phyloP scores from a whole-genome alignment of 176 grass and related monocot genomes.

The Carex pumila region DNA sequence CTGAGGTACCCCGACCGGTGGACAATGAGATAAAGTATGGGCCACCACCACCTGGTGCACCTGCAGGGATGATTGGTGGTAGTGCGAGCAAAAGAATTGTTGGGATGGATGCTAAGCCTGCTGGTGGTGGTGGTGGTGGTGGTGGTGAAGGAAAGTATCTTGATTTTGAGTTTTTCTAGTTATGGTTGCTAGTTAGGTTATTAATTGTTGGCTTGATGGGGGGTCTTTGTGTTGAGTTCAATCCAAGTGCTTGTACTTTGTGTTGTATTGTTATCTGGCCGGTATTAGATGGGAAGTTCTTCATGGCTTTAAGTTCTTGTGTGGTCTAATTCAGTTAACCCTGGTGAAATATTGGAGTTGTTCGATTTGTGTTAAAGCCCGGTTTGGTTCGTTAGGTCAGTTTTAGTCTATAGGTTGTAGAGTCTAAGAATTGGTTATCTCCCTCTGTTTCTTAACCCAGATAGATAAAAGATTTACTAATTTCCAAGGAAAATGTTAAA shows the following conservation, averaged over 20 bases:
- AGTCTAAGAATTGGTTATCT: not conserved
- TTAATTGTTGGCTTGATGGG: conserved; percentile 20
- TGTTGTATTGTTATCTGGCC: conserved; percentile 15
- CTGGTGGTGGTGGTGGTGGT: conserved; percentile 37
- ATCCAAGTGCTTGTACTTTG: conserved; percentile 1
- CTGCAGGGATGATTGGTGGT: conserved; percentile 11
- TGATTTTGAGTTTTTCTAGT: conserved; percentile 98
- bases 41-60: conserved; percentile 5
- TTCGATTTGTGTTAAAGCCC: not conserved
- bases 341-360: not conserved
- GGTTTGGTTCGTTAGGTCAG: not conserved
- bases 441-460: not conserved
- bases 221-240: conserved; percentile 5
- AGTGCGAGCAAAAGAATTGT: conserved; percentile 56
- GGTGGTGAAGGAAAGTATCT: conserved; percentile 66
- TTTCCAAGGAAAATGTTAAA: not conserved
- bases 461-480: not conserved
- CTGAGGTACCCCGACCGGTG: conserved; percentile 65
- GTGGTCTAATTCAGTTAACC: not conserved
- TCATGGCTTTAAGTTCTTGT: not conserved
- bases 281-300: conserved; percentile 13
- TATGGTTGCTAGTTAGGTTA: conserved; percentile 10
- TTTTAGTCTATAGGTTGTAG: conserved; percentile 8
- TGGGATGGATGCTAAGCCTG: conserved; percentile 45
- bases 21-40: conserved; percentile 58